Base-by-base conservation (phyloP, 1,284 basidiomycete species). In the Puccinia coronata region DNA sequence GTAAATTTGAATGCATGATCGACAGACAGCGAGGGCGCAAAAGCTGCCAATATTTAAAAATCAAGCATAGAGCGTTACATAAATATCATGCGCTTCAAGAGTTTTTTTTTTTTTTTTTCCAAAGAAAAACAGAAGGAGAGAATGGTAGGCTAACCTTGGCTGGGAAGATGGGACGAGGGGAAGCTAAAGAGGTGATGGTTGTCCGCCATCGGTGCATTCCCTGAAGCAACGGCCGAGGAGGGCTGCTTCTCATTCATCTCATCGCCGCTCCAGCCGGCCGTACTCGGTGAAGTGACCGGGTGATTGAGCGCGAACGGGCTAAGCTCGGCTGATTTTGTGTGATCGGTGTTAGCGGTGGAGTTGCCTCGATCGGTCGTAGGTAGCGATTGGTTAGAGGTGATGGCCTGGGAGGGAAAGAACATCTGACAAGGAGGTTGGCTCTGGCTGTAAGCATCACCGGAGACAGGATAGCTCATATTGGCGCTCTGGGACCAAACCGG, bases 201-300 rank as follows among this genome's bases (percentile, higher is more conserved):
- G 51, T 70, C 67, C 31, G 39, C 9, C 16, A 59, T 41, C 49
- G 72, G 41, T n/a, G 31, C 36, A 63, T 61, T 75, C 9, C 55
- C 41, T 28, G 55, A 31, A 9, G 61, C 28, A 16, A 25, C 36
- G n/a, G 41, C 55, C 23, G 72, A 59, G 55, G 72, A 47, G 2
- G 57, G 36, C 36, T 73, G 72, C 28, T 75, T 59, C 36, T 61
- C 53, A 16, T 43, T 59, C 72, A 61, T 1, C 23, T 75, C 72
- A 75, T 75, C 72, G 34, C 34, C 36, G 36, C 72, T 75, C 57
- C 57, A 63, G 1, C 72, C 72, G 11, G 53, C 55, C n/a, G 53
- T 75, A 39, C 57, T 75, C 8, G 72, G 72, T 1, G 72, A 75
- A 41, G 55, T 43, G 39, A 25, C 55, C 6, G 72, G 55, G 14